Evolutionary conservation across 768 basidiomycete species (phyloP), one percentile per base, ranked within the genome.

Genomic region (Xerocomus spinulosus): DNA sequence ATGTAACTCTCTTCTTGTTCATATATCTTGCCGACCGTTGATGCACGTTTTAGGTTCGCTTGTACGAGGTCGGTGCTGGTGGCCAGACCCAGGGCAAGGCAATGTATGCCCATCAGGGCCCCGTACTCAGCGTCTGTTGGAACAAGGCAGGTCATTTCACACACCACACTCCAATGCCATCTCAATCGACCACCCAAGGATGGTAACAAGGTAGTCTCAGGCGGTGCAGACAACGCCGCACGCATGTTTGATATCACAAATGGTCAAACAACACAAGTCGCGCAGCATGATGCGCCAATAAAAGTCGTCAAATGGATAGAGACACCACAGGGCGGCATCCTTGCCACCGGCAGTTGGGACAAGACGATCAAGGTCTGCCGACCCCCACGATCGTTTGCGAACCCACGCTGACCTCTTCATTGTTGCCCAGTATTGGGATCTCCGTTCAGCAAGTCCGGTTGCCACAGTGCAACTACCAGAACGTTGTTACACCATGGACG

Each of bases 321-420:
- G 52, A 78, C 84, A 5, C 82, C 81, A 18, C 79, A 78, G 52
- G 78, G 79, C 29, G 81, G 88, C 13, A 82, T 94, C 52, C 73
- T 94, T 17, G 90, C 85, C 12, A 97, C 95, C 1, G 96, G 93
- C 9, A 92, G 92, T 44, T 99, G 96, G 96, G 95, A 99, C 68
- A 95, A 95, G 70, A 95, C 91, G 2, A 69, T 98, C 63, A 95
- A 93, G 77, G 94, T 93, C 55, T 3, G 51, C 54, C 7, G 9
- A 36, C 42, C 50, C 26, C 26, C 42, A n/a, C 21, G 28, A 8
- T 33, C 39, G 23, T 25, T 34, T 38, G 37, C 30, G 24, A 47
- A 23, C 24, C 14, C 8, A 34, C 12, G 26, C 41, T 52, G 39
- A 44, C 23, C 26, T n/a, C 28, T 38, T 37, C 39, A 26, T n/a